Conservation (phyloP, 1,139 yeast genomes). For the Blastobotrys apis region DNA sequence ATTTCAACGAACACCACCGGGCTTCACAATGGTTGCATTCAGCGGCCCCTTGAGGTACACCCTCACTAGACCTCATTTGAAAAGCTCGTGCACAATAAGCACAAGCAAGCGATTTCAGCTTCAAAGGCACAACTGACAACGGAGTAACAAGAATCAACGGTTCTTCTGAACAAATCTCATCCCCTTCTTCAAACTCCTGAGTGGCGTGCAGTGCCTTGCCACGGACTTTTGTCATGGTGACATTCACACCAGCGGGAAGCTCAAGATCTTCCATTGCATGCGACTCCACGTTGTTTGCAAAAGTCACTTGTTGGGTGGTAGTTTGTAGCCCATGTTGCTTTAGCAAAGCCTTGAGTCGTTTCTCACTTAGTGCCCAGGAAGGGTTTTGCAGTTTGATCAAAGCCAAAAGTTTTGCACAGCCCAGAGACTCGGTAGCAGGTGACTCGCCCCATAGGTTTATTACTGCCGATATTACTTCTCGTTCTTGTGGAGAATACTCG, state of each 20-base stretch:
- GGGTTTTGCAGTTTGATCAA: constrained; percentile 50
- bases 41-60: constrained; percentile 22
- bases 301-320: constrained; percentile 39
- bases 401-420: constrained; percentile 51
- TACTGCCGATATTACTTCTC: constrained; percentile 60
- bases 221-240: constrained; percentile 36
- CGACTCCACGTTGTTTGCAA: constrained; percentile 46
- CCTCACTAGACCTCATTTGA: constrained; percentile 32
- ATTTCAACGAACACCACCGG: constrained; percentile 26
- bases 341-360: constrained; percentile 50
- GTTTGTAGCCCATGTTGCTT: constrained; percentile 46
- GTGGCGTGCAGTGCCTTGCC: constrained; percentile 37
- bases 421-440: constrained; percentile 56
- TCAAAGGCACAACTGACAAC: constrained; percentile 59
- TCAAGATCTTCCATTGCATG: constrained; percentile 46
- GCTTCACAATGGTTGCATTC: constrained; percentile 27
- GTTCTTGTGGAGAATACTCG: constrained; percentile 49
- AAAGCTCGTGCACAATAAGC: constrained; percentile 70
- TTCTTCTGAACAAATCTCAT: constrained; percentile 53
- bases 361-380: constrained; percentile 60
- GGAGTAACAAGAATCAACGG: constrained; percentile 72
- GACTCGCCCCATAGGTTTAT: constrained; percentile 66
- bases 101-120: constrained; percentile 69
- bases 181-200: constrained; percentile 42
- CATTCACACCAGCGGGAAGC: constrained; percentile 54